These are phyloP conservation scores for Daldinia grandis DNA, from an alignment of 495 filamentous ascomycete species.

Conservation along the genomic window DNA sequence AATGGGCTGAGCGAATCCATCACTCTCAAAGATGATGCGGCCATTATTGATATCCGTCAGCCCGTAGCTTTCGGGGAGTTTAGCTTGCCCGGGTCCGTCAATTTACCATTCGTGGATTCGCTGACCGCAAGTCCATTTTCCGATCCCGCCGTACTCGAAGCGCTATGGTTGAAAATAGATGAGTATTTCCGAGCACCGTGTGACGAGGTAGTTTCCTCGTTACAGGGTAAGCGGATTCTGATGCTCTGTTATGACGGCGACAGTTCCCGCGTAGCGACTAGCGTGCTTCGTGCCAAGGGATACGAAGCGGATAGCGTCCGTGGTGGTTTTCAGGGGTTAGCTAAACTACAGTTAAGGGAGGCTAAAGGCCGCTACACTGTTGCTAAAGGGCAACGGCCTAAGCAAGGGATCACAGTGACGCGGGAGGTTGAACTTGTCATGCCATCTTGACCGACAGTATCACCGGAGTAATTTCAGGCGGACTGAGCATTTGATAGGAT, in stretches of 20 bases:
- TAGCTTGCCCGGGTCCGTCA: conserved; percentile 57
- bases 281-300: conserved; percentile 60
- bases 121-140: conserved; percentile 52
- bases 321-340: conserved; percentile 49
- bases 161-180: conserved; percentile 58
- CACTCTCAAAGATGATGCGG: conserved; percentile 19
- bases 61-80: conserved; percentile 52
- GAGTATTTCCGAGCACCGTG: conserved; percentile 30
- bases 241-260: conserved; percentile 64
- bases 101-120: conserved; percentile 54
- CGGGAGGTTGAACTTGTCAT: conserved; percentile 24
- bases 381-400: neutral
- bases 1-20: conserved; percentile 6
- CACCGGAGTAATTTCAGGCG: neutral
- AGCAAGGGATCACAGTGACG: conserved; percentile 15
- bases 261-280: conserved; percentile 61
- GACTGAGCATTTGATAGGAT: neutral
- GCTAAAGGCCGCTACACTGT: neutral
- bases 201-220: conserved; percentile 40
- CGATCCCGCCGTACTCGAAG: conserved; percentile 53
- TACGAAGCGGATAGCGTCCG: conserved; percentile 60
- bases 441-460: neutral
- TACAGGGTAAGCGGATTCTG: conserved; percentile 50
- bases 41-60: conserved; percentile 56
- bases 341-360: conserved; percentile 11